Evolutionary conservation across 805 yeast genomes (phyloP).

Genomic region (Saccharomyces paradoxus): DNA sequence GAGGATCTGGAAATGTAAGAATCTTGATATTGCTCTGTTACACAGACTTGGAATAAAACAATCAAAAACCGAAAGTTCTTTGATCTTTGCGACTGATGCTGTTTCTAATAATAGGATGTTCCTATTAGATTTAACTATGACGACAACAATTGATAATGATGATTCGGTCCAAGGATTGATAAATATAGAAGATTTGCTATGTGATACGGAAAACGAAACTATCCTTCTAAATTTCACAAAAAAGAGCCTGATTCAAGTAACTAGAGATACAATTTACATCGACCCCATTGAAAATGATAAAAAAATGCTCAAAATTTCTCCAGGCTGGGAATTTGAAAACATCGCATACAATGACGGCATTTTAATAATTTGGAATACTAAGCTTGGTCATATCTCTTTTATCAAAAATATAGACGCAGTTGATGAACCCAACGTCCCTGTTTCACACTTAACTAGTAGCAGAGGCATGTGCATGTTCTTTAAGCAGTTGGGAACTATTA

Average conservation of each 20-base stretch:
- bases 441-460: not conserved
- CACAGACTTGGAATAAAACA: not conserved
- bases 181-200: constrained; percentile 17
- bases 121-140: constrained; percentile 3
- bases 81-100: constrained; percentile 10
- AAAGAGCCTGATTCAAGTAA: constrained; percentile 12
- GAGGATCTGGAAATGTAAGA: not conserved
- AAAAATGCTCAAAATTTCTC: not conserved
- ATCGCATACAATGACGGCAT: constrained; percentile 2
- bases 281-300: constrained; percentile 2
- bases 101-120: constrained; percentile 5
- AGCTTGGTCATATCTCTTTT: constrained; percentile 3
- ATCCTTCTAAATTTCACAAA: constrained; percentile 7
- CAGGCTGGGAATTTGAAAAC: constrained; percentile 11
- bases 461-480: not conserved
- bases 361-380: constrained; percentile 15
- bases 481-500: not conserved
- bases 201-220: constrained; percentile 5
- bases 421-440: not conserved
- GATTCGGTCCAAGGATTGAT: constrained; percentile 1
- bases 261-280: constrained; percentile 5
- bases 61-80: not conserved
- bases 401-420: constrained; percentile 4
- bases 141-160: not conserved
- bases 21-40: not conserved